Base-by-base conservation (phyloP, 345 rosid genomes). In the Lepidium didymum region DNA sequence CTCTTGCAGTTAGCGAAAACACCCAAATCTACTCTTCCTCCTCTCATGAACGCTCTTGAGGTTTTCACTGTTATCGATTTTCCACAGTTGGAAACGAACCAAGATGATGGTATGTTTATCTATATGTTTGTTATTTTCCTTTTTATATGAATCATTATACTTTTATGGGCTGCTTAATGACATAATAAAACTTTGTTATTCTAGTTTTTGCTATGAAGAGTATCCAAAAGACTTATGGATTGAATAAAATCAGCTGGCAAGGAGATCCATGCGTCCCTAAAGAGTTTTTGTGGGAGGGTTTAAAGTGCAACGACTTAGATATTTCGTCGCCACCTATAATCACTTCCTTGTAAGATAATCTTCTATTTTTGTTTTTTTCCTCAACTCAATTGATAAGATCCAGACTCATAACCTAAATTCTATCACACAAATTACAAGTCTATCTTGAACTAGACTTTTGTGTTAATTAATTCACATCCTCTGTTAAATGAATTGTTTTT, bases 261-360 rank as follows among this genome's bases (percentile, higher is more conserved):
- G 87, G 90, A 42, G 90, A 83, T 80, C 87, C 87, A 55, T 79
- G 83, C 12, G 54, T 65, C 27, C 84, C 80, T 12, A 53, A 13
- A 60, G 47, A 10, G 14, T 75, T 71, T 66, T 9, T 36, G 31
- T 81, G 87, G 86, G 75, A 83, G 6, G 83, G 90, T 25, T 74
- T 85, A 43, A 68, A 75, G 40, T 85, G 86, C 75, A 65, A 52
- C 74, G 57, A 19, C 13, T 6, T 13, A 10, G 79, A 59, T 31
- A 36, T 0, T 15, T 50, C 69, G 10, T n/a, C 25, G 4, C 73
- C 69, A n/a, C 79, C 78, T 9, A 62, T 67, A 41, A 42, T 83
- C 62, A 73, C 53, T 65, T 69, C 58, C 19, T 68, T 82, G 88
- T 84, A 70, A 78, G 86, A 62, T 5, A 8, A 2, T 9, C 40